Evolutionary conservation across 139 green algal species (phyloP).

Genomic region (Chlamydomonas sphaeroides): DNA sequence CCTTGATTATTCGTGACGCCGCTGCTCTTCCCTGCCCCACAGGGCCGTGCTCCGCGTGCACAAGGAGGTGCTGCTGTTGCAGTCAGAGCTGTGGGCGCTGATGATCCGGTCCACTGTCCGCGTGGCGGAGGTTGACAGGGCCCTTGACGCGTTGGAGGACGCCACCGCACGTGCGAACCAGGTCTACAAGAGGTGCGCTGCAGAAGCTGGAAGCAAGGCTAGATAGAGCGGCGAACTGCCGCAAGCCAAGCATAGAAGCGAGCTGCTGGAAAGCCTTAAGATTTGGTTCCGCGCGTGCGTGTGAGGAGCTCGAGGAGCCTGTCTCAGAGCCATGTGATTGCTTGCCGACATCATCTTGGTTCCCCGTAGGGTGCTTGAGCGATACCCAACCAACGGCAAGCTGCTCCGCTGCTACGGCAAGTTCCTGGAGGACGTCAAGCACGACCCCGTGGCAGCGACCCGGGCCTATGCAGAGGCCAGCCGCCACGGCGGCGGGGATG

Average conservation of each 20-base stretch:
- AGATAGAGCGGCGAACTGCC: no score
- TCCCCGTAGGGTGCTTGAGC: slow-evolving; percentile 44
- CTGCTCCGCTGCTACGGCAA: slow-evolving; percentile 50
- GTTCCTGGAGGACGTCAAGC: slow-evolving; percentile 55
- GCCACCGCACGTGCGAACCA: background rate
- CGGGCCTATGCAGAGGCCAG: slow-evolving; percentile 29
- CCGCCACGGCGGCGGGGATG: slow-evolving; percentile 30
- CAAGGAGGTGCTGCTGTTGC: slow-evolving; percentile 34
- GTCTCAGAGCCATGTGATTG: no score
- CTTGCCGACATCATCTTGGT: no score
- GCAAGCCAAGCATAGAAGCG: no score
- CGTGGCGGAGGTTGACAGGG: slow-evolving; percentile 9
- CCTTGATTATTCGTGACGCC: no score
- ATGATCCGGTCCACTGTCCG: background rate
- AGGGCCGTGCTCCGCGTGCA: slow-evolving; percentile 37
- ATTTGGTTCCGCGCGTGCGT: no score
- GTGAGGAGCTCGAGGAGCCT: no score
- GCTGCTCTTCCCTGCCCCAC: no score
- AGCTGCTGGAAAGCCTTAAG: no score
- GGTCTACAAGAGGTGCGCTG: slow-evolving; percentile 19
- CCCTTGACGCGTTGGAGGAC: slow-evolving; percentile 1
- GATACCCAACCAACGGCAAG: slow-evolving; percentile 53
- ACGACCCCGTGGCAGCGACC: slow-evolving; percentile 25
- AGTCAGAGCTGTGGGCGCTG: slow-evolving; percentile 32
- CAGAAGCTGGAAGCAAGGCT: background rate